These are phyloP conservation scores for Penicillium nucicola DNA, from an alignment of 495 filamentous ascomycete species.

Conservation along the genomic window DNA sequence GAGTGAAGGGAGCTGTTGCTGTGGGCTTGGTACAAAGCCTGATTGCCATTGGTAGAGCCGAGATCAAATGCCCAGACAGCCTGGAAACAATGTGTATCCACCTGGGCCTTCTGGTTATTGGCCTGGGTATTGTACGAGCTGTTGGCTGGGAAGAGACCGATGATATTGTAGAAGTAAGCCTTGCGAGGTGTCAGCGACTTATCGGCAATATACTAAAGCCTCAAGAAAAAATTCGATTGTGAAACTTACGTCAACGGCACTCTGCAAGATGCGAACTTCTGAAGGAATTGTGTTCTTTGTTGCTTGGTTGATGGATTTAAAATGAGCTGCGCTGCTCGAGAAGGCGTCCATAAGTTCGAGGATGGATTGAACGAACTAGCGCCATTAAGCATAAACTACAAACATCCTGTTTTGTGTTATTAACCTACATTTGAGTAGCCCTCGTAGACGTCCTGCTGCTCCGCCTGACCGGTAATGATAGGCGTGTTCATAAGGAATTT, in stretches of 20 bases:
- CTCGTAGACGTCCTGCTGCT: conserved; percentile 8
- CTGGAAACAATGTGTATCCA: conserved; percentile 14
- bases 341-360: conserved; percentile 12
- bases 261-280: conserved; percentile 8
- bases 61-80: conserved; percentile 12
- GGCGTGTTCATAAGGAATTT: conserved; percentile 6
- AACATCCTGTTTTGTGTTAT: background rate
- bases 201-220: background rate
- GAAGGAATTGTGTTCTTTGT: conserved; percentile 4
- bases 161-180: conserved; percentile 13
- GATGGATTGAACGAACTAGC: conserved; percentile 13
- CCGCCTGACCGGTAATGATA: conserved; percentile 6
- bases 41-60: conserved; percentile 2
- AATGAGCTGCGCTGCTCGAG: conserved; percentile 9
- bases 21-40: background rate
- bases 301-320: conserved; percentile 9
- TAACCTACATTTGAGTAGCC: conserved; percentile 14
- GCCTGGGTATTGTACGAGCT: conserved; percentile 12
- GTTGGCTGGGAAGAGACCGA: conserved; percentile 10
- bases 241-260: conserved; percentile 1
- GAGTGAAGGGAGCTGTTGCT: background rate
- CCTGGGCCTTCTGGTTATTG: conserved; percentile 11
- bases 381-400: conserved; percentile 1
- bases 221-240: background rate
- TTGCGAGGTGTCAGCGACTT: conserved; percentile 5